Conservation (phyloP, 305 asterid genomes). For the Caryopteris hybrid region DNA sequence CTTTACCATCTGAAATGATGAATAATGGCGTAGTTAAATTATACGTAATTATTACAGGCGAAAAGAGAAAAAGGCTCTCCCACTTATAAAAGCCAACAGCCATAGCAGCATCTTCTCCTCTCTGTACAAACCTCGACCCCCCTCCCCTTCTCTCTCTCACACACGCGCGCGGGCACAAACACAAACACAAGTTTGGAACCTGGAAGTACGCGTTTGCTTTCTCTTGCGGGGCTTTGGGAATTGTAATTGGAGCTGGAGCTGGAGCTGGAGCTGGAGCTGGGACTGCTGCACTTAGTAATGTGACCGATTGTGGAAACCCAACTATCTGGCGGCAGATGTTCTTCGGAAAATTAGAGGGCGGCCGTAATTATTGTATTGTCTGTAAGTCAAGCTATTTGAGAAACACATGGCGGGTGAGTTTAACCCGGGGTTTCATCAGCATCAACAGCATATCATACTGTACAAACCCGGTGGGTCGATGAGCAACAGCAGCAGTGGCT, state of each 20-base stretch:
- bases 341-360: neutral
- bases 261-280: conserved; percentile 11
- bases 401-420: conserved; percentile 35
- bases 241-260: conserved; percentile 8
- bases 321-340: conserved; percentile 16
- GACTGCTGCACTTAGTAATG: conserved; percentile 21
- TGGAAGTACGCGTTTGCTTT: conserved; percentile 1
- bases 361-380: conserved; percentile 7
- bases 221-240: neutral
- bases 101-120: neutral
- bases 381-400: conserved; percentile 1
- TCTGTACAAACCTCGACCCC: neutral
- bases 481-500: conserved; percentile 34
- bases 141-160: neutral
- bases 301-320: conserved; percentile 6
- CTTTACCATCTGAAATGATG: too few relatives aligned
- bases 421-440: conserved; percentile 33
- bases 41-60: neutral
- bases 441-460: conserved; percentile 20
- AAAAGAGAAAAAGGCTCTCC: conserved; percentile 11
- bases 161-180: neutral
- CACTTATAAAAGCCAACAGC: conserved; percentile 23
- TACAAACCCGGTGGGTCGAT: conserved; percentile 28
- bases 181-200: neutral
- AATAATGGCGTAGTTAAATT: too few relatives aligned